These are phyloP conservation scores for Syzygium grande DNA, from an alignment of 345 rosid species.

Conservation along the genomic window DNA sequence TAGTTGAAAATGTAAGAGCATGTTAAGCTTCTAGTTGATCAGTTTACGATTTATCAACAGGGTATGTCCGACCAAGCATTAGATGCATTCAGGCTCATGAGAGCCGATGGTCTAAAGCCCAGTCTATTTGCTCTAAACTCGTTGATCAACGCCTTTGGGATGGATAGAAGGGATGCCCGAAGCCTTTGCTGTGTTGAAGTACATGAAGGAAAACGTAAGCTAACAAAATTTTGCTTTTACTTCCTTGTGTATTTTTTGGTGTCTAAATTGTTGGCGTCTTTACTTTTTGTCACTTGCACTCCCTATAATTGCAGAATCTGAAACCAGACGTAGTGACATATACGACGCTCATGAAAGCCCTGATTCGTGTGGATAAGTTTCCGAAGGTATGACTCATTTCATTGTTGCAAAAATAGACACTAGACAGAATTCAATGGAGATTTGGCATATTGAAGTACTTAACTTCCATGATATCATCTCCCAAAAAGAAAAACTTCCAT, in stretches of 20 bases:
- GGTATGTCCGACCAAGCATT: slow-evolving; percentile 92
- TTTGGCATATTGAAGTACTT: neutral
- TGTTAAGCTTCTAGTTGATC: neutral
- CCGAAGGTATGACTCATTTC: slow-evolving; percentile 40
- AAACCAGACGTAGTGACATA: slow-evolving; percentile 93
- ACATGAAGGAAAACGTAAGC: slow-evolving; percentile 88
- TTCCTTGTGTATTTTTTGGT: neutral
- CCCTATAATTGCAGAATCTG: slow-evolving; percentile 49
- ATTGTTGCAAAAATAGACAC: neutral
- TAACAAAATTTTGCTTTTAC: neutral
- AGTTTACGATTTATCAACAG: slow-evolving; percentile 22
- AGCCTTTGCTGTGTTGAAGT: slow-evolving; percentile 87
- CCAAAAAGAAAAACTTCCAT: neutral
- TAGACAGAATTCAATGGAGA: neutral
- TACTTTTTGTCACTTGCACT: neutral
- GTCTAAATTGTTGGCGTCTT: neutral
- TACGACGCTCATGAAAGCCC: slow-evolving; percentile 92
- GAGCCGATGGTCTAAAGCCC: slow-evolving; percentile 79
- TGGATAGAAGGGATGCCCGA: slow-evolving; percentile 86
- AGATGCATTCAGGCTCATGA: slow-evolving; percentile 83
- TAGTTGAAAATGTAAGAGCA: neutral
- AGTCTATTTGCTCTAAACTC: slow-evolving; percentile 86
- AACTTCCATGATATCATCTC: neutral
- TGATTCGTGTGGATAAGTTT: slow-evolving; percentile 82
- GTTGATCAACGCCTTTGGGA: slow-evolving; percentile 90